Percentiles rank a stretch among this genome's conserved stretches.
These are phyloP conservation scores for Claviceps paspali DNA, from an alignment of 2,329 filamentous ascomycete genomes.

Conservation along the genomic window DNA sequence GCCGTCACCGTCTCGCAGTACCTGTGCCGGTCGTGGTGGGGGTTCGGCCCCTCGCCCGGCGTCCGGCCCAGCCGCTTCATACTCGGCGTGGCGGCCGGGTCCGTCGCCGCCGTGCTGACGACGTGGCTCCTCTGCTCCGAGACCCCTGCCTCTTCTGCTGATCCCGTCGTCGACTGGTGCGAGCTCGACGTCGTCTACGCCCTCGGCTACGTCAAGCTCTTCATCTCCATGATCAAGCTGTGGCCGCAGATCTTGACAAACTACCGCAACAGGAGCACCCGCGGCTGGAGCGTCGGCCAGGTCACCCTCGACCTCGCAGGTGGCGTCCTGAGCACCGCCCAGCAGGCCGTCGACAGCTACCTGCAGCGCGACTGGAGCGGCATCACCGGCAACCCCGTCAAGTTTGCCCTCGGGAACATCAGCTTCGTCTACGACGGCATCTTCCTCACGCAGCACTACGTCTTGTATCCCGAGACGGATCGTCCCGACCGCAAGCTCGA, in stretches of 20 bases:
- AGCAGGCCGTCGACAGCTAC: conserved; percentile 74
- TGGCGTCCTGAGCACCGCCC: conserved; percentile 64
- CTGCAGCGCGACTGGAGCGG: conserved; percentile 80
- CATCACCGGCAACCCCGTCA: conserved; percentile 80
- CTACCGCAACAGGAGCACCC: conserved; percentile 68
- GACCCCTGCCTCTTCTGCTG: no score
- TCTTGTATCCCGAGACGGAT: conserved; percentile 48
- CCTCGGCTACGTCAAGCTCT: conserved; percentile 75
- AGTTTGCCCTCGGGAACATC: conserved; percentile 73
- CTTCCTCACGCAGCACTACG: conserved; percentile 80
- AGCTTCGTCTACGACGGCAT: conserved; percentile 74
- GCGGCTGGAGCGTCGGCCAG: conserved; percentile 74
- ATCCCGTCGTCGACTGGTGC: conserved; percentile 36
- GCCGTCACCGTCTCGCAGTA: conserved; percentile 62
- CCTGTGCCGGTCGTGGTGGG: conserved; percentile 63
- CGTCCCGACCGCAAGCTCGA: conserved; percentile 3
- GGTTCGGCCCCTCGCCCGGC: conserved; percentile 46
- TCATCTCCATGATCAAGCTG: conserved; percentile 85
- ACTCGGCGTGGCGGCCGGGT: conserved; percentile 54
- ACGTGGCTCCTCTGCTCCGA: no score
- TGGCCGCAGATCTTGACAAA: conserved; percentile 75
- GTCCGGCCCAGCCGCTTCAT: conserved; percentile 46
- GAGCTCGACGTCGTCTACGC: conserved; percentile 51
- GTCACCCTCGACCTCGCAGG: conserved; percentile 75
- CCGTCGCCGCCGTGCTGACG: conserved; percentile 41